Percentiles rank a stretch among this genome's conserved stretches.
These are phyloP conservation scores for Fusarium marasasianum DNA, from an alignment of 2,329 filamentous ascomycete species.

Conservation along the genomic window DNA sequence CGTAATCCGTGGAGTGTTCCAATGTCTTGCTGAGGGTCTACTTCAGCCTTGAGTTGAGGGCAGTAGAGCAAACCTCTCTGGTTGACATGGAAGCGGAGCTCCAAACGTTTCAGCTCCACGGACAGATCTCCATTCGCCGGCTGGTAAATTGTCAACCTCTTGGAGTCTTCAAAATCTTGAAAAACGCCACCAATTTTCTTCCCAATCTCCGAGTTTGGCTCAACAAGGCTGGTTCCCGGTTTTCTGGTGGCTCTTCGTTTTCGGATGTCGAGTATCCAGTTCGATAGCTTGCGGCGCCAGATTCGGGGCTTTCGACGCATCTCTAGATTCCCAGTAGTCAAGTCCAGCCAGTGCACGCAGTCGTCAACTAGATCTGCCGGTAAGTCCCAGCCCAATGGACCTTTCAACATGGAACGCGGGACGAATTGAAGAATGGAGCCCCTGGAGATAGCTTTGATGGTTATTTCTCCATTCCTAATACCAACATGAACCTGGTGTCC, in stretches of 20 bases:
- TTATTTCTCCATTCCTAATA: conserved; percentile 48
- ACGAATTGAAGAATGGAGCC: conserved; percentile 47
- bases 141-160: conserved; percentile 48
- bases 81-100: conserved; percentile 65
- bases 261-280: conserved; percentile 50
- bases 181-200: conserved; percentile 56
- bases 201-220: conserved; percentile 53
- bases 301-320: conserved; percentile 55
- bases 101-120: conserved; percentile 62
- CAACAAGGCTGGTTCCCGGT: conserved; percentile 51
- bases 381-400: conserved; percentile 53
- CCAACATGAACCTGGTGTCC: conserved; percentile 62
- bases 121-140: conserved; percentile 46
- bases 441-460: conserved; percentile 54
- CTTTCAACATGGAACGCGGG: conserved; percentile 45
- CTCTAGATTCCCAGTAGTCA: conserved; percentile 55
- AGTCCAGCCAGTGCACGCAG: conserved; percentile 69
- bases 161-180: conserved; percentile 46
- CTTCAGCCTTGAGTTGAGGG: conserved; percentile 57
- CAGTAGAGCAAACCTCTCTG: conserved; percentile 53
- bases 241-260: conserved; percentile 27
- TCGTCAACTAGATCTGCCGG: conserved; percentile 59
- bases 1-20: conserved; percentile 51
- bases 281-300: conserved; percentile 39
- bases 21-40: conserved; percentile 67